Percentiles rank a stretch among this genome's conserved stretches.
These are phyloP conservation scores for Tricladium varicosporioides DNA, from an alignment of 2,329 filamentous ascomycete genomes.

Conservation along the genomic window DNA sequence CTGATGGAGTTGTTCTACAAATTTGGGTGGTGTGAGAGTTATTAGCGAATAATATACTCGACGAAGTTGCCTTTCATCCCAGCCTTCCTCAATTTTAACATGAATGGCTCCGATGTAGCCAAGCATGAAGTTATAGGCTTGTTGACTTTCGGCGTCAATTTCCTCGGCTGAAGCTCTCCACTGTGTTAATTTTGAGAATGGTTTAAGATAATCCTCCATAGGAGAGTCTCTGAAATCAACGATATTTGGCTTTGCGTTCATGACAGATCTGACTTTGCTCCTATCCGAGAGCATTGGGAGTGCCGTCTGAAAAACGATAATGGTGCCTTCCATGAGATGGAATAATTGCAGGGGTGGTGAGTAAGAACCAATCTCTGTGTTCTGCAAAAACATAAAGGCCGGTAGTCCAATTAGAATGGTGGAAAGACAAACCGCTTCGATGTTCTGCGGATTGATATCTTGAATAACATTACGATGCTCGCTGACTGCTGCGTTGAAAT, in stretches of 20 bases:
- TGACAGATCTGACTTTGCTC: constrained; percentile 1
- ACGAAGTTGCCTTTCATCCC: not conserved
- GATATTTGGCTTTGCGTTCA: not conserved
- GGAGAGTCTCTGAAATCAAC: not conserved
- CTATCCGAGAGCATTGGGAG: not conserved
- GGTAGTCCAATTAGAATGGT: constrained; percentile 7
- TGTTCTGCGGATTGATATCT: constrained; percentile 6
- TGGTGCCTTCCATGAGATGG: constrained; percentile 3
- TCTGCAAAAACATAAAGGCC: constrained; percentile 8
- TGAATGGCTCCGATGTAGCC: constrained; percentile 14
- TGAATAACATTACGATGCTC: constrained; percentile 9
- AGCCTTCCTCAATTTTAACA: not conserved
- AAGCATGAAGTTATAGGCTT: constrained; percentile 10
- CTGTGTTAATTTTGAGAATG: not conserved
- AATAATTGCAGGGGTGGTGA: constrained; percentile 15
- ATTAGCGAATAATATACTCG: constrained; percentile 9
- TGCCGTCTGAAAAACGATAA: constrained; percentile 6
- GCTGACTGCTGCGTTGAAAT: constrained; percentile 10
- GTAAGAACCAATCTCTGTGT: constrained; percentile 5
- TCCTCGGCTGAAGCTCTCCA: constrained; percentile 5
- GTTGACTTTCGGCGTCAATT: constrained; percentile 5
- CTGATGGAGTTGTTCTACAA: constrained; percentile 7
- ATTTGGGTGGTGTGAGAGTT: not conserved
- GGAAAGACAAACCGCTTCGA: constrained; percentile 8
- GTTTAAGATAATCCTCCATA: not conserved